phyloP scores from a whole-genome alignment of 2,329 filamentous ascomycete species.

The Aspergillus alliaceus region DNA sequence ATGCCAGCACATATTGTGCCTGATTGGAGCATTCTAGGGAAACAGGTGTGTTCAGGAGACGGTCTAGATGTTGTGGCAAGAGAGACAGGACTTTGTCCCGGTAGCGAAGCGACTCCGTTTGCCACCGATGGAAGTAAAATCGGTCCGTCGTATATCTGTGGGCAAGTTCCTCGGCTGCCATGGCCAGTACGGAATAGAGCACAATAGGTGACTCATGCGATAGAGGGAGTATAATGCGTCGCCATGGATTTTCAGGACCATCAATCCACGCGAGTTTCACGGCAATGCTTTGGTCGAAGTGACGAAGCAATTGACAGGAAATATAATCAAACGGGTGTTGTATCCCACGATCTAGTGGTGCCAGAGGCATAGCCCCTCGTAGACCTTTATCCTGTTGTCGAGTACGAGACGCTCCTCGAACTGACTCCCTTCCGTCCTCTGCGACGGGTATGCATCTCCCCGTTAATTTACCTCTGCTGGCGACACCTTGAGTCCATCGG shows the following conservation, averaged over 20 bases:
- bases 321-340: neutral
- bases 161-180: conserved; percentile 25
- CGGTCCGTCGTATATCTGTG: conserved; percentile 10
- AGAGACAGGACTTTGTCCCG: conserved; percentile 13
- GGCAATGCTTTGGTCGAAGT: conserved; percentile 24
- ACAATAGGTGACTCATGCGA: conserved; percentile 21
- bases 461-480: conserved; percentile 26
- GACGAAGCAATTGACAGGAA: conserved; percentile 18
- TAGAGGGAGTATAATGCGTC: conserved; percentile 26
- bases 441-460: conserved; percentile 18
- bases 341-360: neutral
- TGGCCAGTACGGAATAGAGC: conserved; percentile 23
- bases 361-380: neutral
- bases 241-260: conserved; percentile 24
- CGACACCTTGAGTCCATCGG: conserved; percentile 26
- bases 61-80: conserved; percentile 9
- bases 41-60: conserved; percentile 4
- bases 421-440: neutral
- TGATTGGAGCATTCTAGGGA: neutral
- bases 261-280: conserved; percentile 28
- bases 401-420: neutral
- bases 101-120: conserved; percentile 7
- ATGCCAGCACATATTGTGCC: conserved; percentile 19
- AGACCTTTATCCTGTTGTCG: no score
- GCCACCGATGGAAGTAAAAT: conserved; percentile 6